phyloP scores from a whole-genome alignment of 2,329 filamentous ascomycete genomes.

The Fusarium sp. region DNA sequence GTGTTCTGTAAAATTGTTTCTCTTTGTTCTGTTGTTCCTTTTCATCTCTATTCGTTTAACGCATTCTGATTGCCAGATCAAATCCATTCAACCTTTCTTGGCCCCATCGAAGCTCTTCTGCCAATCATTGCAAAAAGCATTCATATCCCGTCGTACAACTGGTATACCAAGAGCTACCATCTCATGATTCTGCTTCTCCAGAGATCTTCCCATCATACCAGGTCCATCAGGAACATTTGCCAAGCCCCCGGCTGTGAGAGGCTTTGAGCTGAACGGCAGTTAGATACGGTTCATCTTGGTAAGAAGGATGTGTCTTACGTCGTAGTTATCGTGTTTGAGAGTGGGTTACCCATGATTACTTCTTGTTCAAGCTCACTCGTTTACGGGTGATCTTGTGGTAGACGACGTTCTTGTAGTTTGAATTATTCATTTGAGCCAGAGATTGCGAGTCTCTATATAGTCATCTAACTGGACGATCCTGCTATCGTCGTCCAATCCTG shows the following conservation, averaged over 20 bases:
- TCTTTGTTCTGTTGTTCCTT: background rate
- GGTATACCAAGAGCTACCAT: background rate
- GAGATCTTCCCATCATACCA: accelerated
- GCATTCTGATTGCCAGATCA: accelerated
- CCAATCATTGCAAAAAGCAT: accelerated
- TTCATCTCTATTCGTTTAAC: accelerated
- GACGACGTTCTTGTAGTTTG: background rate
- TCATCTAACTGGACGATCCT: too few species aligned
- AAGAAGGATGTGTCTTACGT: background rate
- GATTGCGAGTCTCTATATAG: background rate
- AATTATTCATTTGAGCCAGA: background rate
- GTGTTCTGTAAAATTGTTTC: too few species aligned
- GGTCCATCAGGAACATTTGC: accelerated
- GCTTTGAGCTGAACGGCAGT: background rate
- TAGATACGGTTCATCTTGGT: accelerated
- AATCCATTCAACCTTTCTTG: background rate
- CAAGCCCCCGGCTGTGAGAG: background rate
- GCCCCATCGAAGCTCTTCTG: background rate
- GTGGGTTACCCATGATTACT: background rate
- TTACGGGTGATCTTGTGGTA: background rate
- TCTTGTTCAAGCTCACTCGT: background rate
- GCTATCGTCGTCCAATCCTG: background rate
- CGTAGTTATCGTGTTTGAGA: background rate
- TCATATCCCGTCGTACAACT: background rate
- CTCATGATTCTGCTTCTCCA: background rate